Percentiles rank a stretch among this genome's conserved stretches.
phyloP scores from a whole-genome alignment of 2,329 filamentous ascomycete genomes.

The Fusarium falciforme region DNA sequence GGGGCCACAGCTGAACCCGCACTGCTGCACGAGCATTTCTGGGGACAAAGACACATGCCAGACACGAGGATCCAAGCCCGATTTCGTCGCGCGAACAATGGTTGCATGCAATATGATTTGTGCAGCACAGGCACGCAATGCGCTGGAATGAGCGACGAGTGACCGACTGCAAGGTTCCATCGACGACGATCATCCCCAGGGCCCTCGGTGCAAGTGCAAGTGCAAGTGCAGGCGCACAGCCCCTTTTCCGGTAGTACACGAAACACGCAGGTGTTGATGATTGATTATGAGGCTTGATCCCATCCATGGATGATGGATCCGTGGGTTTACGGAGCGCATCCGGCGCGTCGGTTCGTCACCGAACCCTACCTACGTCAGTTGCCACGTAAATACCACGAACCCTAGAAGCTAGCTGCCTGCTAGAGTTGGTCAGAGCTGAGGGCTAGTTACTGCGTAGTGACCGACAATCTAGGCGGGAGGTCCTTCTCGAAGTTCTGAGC shows the following conservation, averaged over 20 bases:
- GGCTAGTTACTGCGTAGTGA: background rate
- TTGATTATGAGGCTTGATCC: conserved; percentile 30
- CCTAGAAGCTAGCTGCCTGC: conserved; percentile 1
- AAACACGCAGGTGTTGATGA: conserved; percentile 30
- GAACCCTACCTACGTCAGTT: conserved; percentile 31
- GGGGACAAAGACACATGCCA: conserved; percentile 31
- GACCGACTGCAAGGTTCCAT: conserved; percentile 16
- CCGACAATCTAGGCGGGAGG: background rate
- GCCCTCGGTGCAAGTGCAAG: background rate
- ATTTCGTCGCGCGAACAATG: conserved; percentile 10
- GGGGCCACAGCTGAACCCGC: background rate
- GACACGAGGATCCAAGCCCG: conserved; percentile 12
- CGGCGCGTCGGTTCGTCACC: conserved; percentile 32
- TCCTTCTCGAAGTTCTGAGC: conserved; percentile 30
- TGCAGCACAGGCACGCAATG: conserved; percentile 21
- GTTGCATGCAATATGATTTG: conserved; percentile 23
- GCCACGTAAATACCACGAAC: conserved; percentile 6
- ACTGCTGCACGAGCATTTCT: conserved; percentile 16
- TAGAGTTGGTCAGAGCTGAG: conserved; percentile 32
- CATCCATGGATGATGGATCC: background rate
- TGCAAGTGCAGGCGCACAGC: conserved; percentile 17
- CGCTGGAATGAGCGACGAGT: conserved; percentile 30
- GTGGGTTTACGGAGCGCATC: background rate
- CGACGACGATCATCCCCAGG: conserved; percentile 27
- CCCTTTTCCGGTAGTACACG: conserved; percentile 35